Conservation (phyloP, 306 rosid species). For the Alnus rubra region DNA sequence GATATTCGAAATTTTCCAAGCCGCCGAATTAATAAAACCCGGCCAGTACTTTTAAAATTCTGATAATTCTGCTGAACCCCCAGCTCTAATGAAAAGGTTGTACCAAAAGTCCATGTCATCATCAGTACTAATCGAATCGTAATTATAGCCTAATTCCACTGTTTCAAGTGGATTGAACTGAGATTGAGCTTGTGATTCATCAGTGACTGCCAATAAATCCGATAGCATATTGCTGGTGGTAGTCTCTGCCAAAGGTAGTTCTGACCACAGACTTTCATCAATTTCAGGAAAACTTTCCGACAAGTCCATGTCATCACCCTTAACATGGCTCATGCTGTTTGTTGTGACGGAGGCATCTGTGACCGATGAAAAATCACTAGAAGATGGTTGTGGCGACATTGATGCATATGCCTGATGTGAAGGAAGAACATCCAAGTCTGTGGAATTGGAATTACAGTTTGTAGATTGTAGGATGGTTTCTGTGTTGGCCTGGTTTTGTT, state of each 20-base stretch:
- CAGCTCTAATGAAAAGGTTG: constrained; percentile 57
- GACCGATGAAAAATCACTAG: constrained; percentile 49
- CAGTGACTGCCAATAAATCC: constrained; percentile 23
- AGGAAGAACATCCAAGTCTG: constrained; percentile 18
- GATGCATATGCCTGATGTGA: constrained; percentile 32
- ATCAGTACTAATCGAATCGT: constrained; percentile 29
- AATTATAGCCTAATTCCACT: constrained; percentile 22
- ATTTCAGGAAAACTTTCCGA: constrained; percentile 45
- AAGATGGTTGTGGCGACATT: constrained; percentile 32
- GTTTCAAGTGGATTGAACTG: constrained; percentile 30
- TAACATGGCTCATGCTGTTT: constrained; percentile 7
- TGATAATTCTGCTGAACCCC: constrained; percentile 51
- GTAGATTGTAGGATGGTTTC: constrained; percentile 19
- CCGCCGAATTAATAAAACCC: constrained; percentile 2
- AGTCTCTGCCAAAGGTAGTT: constrained; percentile 41
- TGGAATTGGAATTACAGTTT: constrained; percentile 37
- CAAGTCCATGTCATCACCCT: constrained; percentile 45
- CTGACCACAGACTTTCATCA: constrained; percentile 71
- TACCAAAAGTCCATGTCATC: constrained; percentile 90
- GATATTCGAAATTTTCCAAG: background rate
- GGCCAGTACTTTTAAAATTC: constrained; percentile 42
- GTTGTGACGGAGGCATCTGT: constrained; percentile 26
- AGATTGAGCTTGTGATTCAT: constrained; percentile 31
- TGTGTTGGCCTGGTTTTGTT: constrained; percentile 20
- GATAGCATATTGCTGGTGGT: constrained; percentile 7